Evolutionary conservation across 2,329 filamentous ascomycete species (phyloP).

Genomic region (Penicillium capsulatum): DNA sequence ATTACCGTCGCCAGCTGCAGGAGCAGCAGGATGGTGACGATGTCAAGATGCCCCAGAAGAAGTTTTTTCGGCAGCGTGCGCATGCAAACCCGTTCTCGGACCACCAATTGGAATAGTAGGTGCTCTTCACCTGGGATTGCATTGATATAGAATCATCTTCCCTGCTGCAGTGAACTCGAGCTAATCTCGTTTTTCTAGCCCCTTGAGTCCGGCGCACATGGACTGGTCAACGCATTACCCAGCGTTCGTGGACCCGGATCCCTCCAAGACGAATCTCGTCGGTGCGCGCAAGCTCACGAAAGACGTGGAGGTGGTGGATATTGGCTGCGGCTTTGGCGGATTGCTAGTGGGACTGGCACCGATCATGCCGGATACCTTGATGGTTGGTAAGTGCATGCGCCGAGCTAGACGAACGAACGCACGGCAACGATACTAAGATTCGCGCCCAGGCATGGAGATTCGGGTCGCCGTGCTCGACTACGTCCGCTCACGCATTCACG

Average conservation of each 20-base stretch:
- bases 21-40: conserved; percentile 27
- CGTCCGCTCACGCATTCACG: conserved; percentile 80
- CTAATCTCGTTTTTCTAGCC: conserved; percentile 50
- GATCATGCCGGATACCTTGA: conserved; percentile 71
- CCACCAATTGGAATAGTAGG: conserved; percentile 82
- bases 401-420: not conserved
- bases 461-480: conserved; percentile 85
- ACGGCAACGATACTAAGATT: not conserved
- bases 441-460: conserved; percentile 74
- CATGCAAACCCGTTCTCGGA: conserved; percentile 99
- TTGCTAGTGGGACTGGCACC: conserved; percentile 81
- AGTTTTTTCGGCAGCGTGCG: conserved; percentile 91
- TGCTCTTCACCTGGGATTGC: conserved; percentile 13
- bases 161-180: conserved; percentile 1
- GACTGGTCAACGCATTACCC: conserved; percentile 87
- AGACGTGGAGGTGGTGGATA: conserved; percentile 87
- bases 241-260: conserved; percentile 54
- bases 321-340: conserved; percentile 94
- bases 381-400: conserved; percentile 63
- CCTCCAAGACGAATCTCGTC: conserved; percentile 29
- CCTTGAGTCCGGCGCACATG: conserved; percentile 74
- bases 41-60: conserved; percentile 77
- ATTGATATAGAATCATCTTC: not conserved
- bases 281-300: conserved; percentile 51
- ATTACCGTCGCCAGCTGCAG: conserved; percentile 49